phyloP scores from a whole-genome alignment of 2,329 filamentous ascomycete species.

The Fusarium paranaense region DNA sequence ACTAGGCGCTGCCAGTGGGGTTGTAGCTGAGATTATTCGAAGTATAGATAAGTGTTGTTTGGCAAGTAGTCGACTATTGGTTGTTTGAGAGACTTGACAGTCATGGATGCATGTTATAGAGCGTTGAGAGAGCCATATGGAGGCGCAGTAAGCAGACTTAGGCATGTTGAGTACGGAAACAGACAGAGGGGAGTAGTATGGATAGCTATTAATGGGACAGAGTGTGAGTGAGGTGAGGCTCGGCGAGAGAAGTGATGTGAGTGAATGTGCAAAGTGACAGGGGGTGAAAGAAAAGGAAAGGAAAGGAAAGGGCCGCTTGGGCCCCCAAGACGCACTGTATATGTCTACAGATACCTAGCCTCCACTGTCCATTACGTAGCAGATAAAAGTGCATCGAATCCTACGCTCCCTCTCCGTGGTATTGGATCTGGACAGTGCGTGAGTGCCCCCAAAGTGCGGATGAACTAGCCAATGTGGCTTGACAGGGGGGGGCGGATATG shows the following conservation, averaged over 20 bases:
- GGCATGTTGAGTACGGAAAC: not conserved
- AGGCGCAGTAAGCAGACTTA: not conserved
- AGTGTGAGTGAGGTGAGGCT: not conserved
- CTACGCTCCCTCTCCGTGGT: not conserved
- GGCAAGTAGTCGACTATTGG: not conserved
- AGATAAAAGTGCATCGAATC: not conserved
- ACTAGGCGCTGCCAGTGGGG: not conserved
- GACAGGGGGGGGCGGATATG: not conserved
- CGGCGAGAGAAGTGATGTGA: not conserved
- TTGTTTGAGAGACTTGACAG: not conserved
- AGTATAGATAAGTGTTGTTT: not conserved
- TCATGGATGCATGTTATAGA: not conserved
- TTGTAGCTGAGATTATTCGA: not conserved
- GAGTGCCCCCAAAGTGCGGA: not conserved
- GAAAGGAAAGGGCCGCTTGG: not conserved
- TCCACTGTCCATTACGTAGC: not conserved
- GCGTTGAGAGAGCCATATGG: slow-evolving; percentile 1
- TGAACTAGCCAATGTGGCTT: not conserved
- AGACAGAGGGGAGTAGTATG: not conserved
- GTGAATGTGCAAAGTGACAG: not conserved
- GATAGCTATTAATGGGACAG: not conserved
- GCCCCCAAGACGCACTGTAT: not conserved
- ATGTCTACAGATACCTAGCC: not conserved
- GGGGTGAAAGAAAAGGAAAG: not conserved
- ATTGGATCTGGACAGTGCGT: not conserved